Evolutionary conservation across 495 filamentous ascomycete species (phyloP).

Genomic region (Xylaria sp.): DNA sequence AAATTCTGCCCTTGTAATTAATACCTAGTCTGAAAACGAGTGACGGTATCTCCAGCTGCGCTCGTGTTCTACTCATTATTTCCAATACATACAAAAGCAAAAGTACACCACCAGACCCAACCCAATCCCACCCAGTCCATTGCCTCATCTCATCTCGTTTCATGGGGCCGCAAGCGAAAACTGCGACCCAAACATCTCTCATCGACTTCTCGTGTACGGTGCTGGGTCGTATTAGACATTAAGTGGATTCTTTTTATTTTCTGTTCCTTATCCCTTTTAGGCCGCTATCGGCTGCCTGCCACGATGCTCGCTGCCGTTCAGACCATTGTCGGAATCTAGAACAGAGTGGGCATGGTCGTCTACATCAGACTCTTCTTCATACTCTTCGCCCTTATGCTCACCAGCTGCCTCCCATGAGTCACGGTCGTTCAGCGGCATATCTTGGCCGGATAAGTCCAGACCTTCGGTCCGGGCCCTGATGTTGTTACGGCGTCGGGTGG

Average conservation of each 20-base stretch:
- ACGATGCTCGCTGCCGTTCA: constrained; percentile 53
- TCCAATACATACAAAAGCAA: background rate
- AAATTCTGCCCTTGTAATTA: background rate
- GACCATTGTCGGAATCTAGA: constrained; percentile 49
- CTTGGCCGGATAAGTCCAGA: constrained; percentile 83
- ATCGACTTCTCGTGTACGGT: constrained; percentile 5
- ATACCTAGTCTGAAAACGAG: constrained; percentile 1
- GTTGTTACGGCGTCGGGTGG: constrained; percentile 78
- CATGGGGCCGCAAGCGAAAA: background rate
- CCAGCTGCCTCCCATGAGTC: constrained; percentile 89
- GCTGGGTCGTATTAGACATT: constrained; percentile 42
- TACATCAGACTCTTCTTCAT: constrained; percentile 63
- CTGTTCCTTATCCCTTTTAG: background rate
- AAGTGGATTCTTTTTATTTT: constrained; percentile 22
- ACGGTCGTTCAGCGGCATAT: constrained; percentile 80
- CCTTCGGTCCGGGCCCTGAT: constrained; percentile 69
- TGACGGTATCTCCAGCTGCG: background rate
- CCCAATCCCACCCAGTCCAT: background rate
- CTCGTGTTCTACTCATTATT: constrained; percentile 14
- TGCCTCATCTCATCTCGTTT: constrained; percentile 3
- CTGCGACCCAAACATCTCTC: background rate
- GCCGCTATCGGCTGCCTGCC: constrained; percentile 35
- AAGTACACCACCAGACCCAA: constrained; percentile 4
- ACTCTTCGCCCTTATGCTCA: constrained; percentile 66
- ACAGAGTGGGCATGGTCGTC: constrained; percentile 54